Percentiles rank a stretch among this genome's conserved stretches.
Conservation (phyloP, 208 protist genomes). For the Borovskyia barvae region DNA sequence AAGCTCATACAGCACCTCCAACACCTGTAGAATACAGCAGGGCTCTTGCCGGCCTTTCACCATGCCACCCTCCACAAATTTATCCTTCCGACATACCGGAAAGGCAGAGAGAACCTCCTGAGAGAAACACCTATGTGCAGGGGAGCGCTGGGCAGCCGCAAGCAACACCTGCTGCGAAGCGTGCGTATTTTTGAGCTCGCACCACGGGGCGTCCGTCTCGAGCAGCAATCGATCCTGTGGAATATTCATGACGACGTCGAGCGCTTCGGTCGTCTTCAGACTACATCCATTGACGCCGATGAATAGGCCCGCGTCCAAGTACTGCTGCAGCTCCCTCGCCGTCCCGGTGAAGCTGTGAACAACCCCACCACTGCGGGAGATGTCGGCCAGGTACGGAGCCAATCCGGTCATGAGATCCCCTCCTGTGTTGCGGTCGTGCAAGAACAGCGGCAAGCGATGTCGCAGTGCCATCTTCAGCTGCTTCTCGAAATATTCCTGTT, state of each 20-base stretch:
- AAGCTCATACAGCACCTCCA: slow-evolving; percentile 72
- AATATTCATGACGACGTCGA: slow-evolving; percentile 75
- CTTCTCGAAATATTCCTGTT: slow-evolving; percentile 74
- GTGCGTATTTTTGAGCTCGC: slow-evolving; percentile 92
- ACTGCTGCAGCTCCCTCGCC: slow-evolving; percentile 58
- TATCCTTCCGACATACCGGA: slow-evolving; percentile 62
- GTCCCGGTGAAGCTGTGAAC: slow-evolving; percentile 96
- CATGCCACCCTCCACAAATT: slow-evolving; percentile 52
- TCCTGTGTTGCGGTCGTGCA: slow-evolving; percentile 91
- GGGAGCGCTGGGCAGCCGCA: slow-evolving; percentile 4
- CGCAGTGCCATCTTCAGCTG: slow-evolving; percentile 86
- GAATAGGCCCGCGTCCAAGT: slow-evolving; percentile 84
- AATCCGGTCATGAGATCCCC: slow-evolving; percentile 84
- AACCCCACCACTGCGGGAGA: slow-evolving; percentile 81
- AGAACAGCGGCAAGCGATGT: slow-evolving; percentile 89
- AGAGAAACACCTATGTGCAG: slow-evolving; percentile 24
- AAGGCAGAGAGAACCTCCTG: slow-evolving; percentile 36
- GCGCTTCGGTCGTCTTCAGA: slow-evolving; percentile 91
- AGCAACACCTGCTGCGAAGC: slow-evolving; percentile 49
- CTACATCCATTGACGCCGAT: slow-evolving; percentile 95
- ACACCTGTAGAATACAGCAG: slow-evolving; percentile 54
- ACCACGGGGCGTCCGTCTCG: slow-evolving; percentile 96
- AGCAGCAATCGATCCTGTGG: slow-evolving; percentile 90
- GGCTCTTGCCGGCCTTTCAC: slow-evolving; percentile 78
- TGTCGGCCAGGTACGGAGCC: slow-evolving; percentile 29